Evolutionary conservation across 768 basidiomycete genomes (phyloP).

Genomic region (Amanita brunnescens): DNA sequence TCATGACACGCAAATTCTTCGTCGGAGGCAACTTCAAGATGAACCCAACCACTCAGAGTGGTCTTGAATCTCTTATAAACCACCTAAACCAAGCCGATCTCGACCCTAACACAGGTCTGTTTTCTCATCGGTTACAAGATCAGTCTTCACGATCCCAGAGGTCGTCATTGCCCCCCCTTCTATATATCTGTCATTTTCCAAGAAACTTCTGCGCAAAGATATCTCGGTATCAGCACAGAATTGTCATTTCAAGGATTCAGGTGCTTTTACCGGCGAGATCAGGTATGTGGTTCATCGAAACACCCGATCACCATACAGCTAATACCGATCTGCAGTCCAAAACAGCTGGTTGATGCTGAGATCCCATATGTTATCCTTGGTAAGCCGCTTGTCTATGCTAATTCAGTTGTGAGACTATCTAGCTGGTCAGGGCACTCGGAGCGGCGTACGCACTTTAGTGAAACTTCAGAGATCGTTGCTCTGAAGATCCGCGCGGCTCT

Average conservation of each 20-base stretch:
- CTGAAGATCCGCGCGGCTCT: slow-evolving; percentile 82
- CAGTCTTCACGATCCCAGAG: slow-evolving; percentile 40
- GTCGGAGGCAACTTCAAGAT: slow-evolving; percentile 99
- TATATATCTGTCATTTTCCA: slow-evolving; percentile 74
- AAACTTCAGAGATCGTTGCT: slow-evolving; percentile 76
- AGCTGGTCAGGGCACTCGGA: slow-evolving; percentile 77
- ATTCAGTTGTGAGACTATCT: slow-evolving; percentile 5
- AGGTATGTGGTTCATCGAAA: slow-evolving; percentile 38
- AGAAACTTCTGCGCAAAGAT: slow-evolving; percentile 51
- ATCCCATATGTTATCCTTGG: slow-evolving; percentile 92
- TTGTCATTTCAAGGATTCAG: slow-evolving; percentile 71
- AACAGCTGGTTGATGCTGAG: slow-evolving; percentile 78
- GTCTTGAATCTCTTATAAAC: slow-evolving; percentile 57
- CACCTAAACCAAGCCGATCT: slow-evolving; percentile 72
- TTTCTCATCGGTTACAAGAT: slow-evolving; percentile 9
- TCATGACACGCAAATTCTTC: slow-evolving; percentile 77
- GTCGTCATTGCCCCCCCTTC: slow-evolving; percentile 90
- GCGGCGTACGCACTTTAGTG: slow-evolving; percentile 87
- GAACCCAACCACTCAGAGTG: slow-evolving; percentile 67
- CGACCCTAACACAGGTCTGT: slow-evolving; percentile 66
- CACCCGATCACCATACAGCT: slow-evolving; percentile 19
- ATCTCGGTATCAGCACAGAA: slow-evolving; percentile 88
- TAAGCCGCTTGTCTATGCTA: slow-evolving; percentile 20
- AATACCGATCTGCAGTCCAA: slow-evolving; percentile 31
- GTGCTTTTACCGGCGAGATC: slow-evolving; percentile 96